These are phyloP conservation scores for Tolypocladium ovalisporum DNA, from an alignment of 2,329 filamentous ascomycete species.

Conservation along the genomic window DNA sequence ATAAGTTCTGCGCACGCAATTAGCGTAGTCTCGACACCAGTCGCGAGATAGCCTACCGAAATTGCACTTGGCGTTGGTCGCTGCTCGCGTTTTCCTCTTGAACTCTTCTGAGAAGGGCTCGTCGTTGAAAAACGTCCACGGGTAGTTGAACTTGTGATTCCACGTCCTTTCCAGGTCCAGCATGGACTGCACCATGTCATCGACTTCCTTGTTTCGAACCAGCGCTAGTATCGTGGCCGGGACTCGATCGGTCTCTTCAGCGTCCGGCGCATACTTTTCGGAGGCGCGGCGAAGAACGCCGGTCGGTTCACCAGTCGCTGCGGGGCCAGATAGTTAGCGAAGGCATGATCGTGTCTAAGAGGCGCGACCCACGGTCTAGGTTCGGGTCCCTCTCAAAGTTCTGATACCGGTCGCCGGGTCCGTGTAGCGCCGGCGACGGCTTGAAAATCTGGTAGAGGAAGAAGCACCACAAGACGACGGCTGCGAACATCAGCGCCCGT, in stretches of 20 bases:
- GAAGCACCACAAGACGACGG: constrained; percentile 64
- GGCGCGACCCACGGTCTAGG: constrained; percentile 58
- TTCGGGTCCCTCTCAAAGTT: constrained; percentile 74
- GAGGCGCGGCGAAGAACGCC: constrained; percentile 64
- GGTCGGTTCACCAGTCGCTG: constrained; percentile 75
- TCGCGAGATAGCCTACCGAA: constrained; percentile 52
- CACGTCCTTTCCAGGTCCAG: constrained; percentile 83
- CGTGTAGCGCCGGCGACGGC: constrained; percentile 35
- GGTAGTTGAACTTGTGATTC: constrained; percentile 99
- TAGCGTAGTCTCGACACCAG: not conserved
- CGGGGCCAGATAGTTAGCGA: constrained; percentile 7
- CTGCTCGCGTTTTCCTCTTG: constrained; percentile 67
- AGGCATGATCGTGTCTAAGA: not conserved
- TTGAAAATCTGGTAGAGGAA: constrained; percentile 67
- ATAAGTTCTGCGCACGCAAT: constrained; percentile 54
- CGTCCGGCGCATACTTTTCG: constrained; percentile 67
- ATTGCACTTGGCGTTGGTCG: constrained; percentile 77
- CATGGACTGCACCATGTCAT: constrained; percentile 81
- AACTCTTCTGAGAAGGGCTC: constrained; percentile 89
- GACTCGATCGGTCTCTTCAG: constrained; percentile 68
- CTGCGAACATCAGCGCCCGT: constrained; percentile 63
- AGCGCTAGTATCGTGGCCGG: constrained; percentile 88
- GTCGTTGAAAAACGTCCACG: constrained; percentile 99
- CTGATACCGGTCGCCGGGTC: constrained; percentile 29
- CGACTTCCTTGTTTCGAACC: constrained; percentile 83